Evolutionary conservation across 192 early-diverging fungal genomes (phyloP).

Genomic region (Backusella westeae): DNA sequence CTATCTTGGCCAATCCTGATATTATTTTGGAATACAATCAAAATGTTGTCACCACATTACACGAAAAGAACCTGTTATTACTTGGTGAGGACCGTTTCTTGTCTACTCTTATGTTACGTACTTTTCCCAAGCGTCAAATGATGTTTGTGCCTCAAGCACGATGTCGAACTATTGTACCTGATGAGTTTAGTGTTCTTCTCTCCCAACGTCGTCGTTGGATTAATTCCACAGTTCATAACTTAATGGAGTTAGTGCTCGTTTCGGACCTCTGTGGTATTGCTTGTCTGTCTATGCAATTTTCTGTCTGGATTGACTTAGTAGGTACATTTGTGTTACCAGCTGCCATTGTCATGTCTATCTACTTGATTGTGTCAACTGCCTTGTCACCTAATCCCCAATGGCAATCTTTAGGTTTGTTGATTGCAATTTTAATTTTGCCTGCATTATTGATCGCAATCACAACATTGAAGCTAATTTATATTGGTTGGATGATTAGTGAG

Average conservation of each 20-base stretch:
- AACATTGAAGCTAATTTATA: constrained; percentile 74
- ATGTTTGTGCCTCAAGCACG: constrained; percentile 80
- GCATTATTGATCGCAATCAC: constrained; percentile 88
- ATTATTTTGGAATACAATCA: constrained; percentile 77
- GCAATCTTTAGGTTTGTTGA: constrained; percentile 67
- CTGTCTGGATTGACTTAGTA: constrained; percentile 66
- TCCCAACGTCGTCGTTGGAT: constrained; percentile 93
- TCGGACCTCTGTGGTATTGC: constrained; percentile 86
- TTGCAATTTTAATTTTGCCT: constrained; percentile 80
- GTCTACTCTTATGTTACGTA: constrained; percentile 81
- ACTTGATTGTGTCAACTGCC: constrained; percentile 54
- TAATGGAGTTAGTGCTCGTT: constrained; percentile 80
- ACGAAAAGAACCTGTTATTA: constrained; percentile 81
- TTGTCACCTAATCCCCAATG: constrained; percentile 26
- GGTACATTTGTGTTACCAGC: constrained; percentile 75
- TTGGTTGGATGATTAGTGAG: constrained; percentile 82
- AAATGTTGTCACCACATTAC: constrained; percentile 74
- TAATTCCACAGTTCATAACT: constrained; percentile 91
- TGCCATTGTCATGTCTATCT: constrained; percentile 75
- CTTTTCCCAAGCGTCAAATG: constrained; percentile 83
- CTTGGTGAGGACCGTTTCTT: constrained; percentile 88
- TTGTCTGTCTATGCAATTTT: constrained; percentile 87
- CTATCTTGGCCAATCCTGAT: constrained; percentile 84
- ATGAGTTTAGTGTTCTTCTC: constrained; percentile 77
- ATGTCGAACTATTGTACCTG: constrained; percentile 83